phyloP scores from a whole-genome alignment of 192 early-diverging fungal species.

The Backusella westeae region DNA sequence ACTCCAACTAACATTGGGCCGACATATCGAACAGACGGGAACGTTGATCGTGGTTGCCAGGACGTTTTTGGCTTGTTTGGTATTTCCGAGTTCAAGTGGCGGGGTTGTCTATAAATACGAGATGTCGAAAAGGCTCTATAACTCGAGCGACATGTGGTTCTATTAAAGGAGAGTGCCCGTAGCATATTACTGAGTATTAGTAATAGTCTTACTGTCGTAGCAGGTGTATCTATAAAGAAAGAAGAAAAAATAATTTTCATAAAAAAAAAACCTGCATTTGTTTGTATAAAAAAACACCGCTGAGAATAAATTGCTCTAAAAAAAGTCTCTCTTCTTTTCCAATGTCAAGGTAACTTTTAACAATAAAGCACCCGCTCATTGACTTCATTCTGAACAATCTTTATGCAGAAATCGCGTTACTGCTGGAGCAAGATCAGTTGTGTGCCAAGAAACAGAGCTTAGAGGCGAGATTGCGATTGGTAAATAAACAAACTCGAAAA shows the following conservation, averaged over 20 bases:
- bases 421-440: slow-evolving; percentile 35
- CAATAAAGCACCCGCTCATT: background rate
- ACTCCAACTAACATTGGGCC: background rate
- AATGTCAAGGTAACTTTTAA: slow-evolving; percentile 12
- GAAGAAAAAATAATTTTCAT: background rate
- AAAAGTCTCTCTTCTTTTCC: slow-evolving; percentile 1
- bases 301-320: background rate
- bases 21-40: slow-evolving; percentile 8
- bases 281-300: background rate
- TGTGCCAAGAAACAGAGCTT: slow-evolving; percentile 55
- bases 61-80: background rate
- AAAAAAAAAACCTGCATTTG: too few species aligned
- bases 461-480: slow-evolving; percentile 49
- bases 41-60: background rate
- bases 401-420: slow-evolving; percentile 27
- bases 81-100: background rate
- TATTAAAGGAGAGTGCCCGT: background rate
- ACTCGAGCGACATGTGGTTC: background rate
- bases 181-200: background rate
- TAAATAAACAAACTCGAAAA: slow-evolving; percentile 16
- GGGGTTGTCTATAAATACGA: background rate
- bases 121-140: background rate
- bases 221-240: background rate
- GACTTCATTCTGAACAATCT: background rate
- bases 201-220: background rate